phyloP scores from a whole-genome alignment of 2,329 filamentous ascomycete genomes.

The Trichophaea hybrida region DNA sequence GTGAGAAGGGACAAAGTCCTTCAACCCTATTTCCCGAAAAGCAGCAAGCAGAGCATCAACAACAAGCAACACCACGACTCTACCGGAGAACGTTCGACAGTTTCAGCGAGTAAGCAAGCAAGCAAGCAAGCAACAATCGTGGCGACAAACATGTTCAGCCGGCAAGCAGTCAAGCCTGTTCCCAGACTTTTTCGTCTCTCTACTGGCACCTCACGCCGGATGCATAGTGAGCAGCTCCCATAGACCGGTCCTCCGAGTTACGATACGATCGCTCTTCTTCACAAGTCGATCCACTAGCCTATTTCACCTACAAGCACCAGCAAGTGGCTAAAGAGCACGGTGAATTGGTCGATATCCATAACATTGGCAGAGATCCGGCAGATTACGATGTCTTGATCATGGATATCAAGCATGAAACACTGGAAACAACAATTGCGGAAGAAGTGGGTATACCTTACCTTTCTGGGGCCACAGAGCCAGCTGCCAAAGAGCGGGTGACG shows the following conservation, averaged over 20 bases:
- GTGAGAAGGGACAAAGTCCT: too few relatives aligned
- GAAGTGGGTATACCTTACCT: conserved; percentile 11
- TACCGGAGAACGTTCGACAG: neutral
- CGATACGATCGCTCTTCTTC: conserved; percentile 8
- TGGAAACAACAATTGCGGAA: conserved; percentile 9
- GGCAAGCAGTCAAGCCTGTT: conserved; percentile 3
- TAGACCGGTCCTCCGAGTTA: conserved; percentile 8
- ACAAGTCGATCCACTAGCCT: conserved; percentile 6
- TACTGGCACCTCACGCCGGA: conserved; percentile 4
- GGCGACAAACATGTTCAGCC: conserved; percentile 10
- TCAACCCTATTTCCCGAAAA: too few relatives aligned
- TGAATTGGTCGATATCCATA: conserved; percentile 12
- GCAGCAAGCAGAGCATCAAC: too few relatives aligned
- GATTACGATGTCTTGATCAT: conserved; percentile 9
- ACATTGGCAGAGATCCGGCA: conserved; percentile 7
- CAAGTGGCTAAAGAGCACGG: conserved; percentile 4
- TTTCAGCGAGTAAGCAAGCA: too few relatives aligned
- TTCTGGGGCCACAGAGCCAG: conserved; percentile 1
- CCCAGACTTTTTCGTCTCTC: neutral
- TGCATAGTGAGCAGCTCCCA: conserved; percentile 4
- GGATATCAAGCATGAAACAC: conserved; percentile 4
- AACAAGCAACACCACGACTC: conserved; percentile 1
- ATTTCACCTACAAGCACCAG: conserved; percentile 3
- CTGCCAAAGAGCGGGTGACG: conserved; percentile 2
- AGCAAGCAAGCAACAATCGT: neutral